A percentile compares a stretch with the other conserved stretches of the same genome.
Evolutionary conservation across 495 filamentous ascomycete species (phyloP).

Genomic region (Neurospora sp.): DNA sequence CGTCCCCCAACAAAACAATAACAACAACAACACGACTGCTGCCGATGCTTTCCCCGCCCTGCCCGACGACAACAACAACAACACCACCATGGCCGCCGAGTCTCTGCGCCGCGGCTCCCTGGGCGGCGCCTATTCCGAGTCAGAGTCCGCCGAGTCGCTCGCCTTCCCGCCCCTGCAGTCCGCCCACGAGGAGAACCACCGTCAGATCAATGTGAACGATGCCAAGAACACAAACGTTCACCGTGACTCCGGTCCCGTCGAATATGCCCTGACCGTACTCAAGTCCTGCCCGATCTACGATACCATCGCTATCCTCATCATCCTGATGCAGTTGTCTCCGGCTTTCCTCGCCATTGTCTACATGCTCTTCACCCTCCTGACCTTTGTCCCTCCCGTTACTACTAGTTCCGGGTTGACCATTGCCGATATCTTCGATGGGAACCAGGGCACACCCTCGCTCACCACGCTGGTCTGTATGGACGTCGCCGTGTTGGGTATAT

Average conservation of each 20-base stretch:
- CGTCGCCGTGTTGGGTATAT: conserved; percentile 66
- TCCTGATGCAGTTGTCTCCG: conserved; percentile 91
- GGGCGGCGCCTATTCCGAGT: conserved; percentile 34
- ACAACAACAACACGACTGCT: not conserved
- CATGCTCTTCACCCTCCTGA: conserved; percentile 84
- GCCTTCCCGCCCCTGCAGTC: conserved; percentile 23
- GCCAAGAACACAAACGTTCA: conserved; percentile 57
- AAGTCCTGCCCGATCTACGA: conserved; percentile 85
- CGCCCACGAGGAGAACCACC: conserved; percentile 37
- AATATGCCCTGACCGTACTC: conserved; percentile 74
- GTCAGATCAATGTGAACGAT: conserved; percentile 53
- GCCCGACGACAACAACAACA: conserved; percentile 31
- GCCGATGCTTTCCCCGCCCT: conserved; percentile 27
- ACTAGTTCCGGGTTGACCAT: conserved; percentile 43
- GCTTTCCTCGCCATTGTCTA: conserved; percentile 85
- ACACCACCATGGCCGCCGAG: conserved; percentile 26
- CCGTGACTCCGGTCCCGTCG: conserved; percentile 52
- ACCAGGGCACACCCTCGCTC: conserved; percentile 56
- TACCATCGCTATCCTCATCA: conserved; percentile 95
- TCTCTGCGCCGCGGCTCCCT: conserved; percentile 34
- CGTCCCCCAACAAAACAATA: conserved; percentile 10
- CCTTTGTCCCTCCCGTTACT: conserved; percentile 73
- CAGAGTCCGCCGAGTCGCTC: conserved; percentile 38
- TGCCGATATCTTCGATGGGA: conserved; percentile 42
- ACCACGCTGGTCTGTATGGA: conserved; percentile 77